Conservation (phyloP, 2,329 filamentous ascomycete species). For the Aspergillus niger region DNA sequence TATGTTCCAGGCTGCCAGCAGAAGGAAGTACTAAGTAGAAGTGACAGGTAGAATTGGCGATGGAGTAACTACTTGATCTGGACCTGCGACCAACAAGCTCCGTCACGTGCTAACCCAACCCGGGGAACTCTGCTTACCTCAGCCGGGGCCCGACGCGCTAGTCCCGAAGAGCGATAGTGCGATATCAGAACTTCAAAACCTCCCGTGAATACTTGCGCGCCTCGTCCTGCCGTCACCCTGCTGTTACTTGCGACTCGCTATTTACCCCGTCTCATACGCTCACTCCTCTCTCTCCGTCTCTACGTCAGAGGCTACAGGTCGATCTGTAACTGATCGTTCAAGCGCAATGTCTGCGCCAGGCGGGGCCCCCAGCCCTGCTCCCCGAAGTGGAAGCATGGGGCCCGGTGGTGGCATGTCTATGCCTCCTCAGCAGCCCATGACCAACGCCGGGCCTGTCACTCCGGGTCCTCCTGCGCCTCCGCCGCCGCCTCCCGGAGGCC, state of each 20-base stretch:
- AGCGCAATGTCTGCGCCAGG: conserved; percentile 48
- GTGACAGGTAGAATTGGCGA: neutral
- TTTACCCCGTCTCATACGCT: neutral
- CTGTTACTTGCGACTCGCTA: conserved; percentile 7
- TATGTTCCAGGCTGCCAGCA: neutral
- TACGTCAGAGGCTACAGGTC: neutral
- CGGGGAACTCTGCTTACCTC: conserved; percentile 13
- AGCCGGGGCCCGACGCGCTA: conserved; percentile 2
- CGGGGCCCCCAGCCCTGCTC: conserved; percentile 51
- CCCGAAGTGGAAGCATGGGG: conserved; percentile 52
- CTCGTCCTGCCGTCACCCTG: conserved; percentile 14
- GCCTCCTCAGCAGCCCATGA: conserved; percentile 52
- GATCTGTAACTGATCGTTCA: conserved; percentile 2
- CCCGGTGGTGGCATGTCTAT: conserved; percentile 48
- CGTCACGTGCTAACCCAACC: conserved; percentile 10
- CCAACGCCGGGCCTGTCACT: conserved; percentile 51
- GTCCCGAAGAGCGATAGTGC: conserved; percentile 10
- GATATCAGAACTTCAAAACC: conserved; percentile 7
- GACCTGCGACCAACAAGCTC: neutral
- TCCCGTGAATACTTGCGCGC: neutral
- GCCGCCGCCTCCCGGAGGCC: conserved; percentile 37
- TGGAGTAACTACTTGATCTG: neutral
- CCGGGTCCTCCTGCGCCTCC: conserved; percentile 37
- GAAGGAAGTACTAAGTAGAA: neutral
- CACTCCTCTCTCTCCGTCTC: neutral